Conservation (phyloP, 1,139 yeast genomes). For the Diutina pseudorugosa region DNA sequence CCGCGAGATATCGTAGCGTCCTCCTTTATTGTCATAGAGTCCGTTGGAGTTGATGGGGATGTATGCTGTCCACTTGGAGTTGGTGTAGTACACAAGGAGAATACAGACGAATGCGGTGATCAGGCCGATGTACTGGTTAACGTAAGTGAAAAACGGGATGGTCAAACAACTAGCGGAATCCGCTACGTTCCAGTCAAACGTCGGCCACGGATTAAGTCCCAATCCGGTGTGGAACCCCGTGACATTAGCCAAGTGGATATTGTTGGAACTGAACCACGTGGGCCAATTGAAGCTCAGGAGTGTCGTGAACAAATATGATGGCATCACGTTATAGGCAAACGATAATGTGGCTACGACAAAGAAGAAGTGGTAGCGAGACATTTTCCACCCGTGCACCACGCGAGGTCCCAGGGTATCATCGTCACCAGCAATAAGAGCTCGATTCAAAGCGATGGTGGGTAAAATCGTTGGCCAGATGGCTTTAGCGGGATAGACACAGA, state of each 20-base stretch:
- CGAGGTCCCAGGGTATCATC: slow-evolving; percentile 9
- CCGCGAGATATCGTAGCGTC: slow-evolving; percentile 20
- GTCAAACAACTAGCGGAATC: slow-evolving; percentile 23
- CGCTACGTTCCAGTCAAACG: slow-evolving; percentile 31
- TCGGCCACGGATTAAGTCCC: slow-evolving; percentile 32
- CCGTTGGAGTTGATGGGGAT: slow-evolving; percentile 28
- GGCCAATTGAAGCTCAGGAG: slow-evolving; percentile 36
- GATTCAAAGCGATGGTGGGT: slow-evolving; percentile 28
- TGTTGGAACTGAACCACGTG: slow-evolving; percentile 30
- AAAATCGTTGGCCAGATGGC: slow-evolving; percentile 36
- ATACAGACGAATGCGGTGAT: slow-evolving; percentile 22
- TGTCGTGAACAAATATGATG: slow-evolving; percentile 28
- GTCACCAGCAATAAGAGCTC: slow-evolving; percentile 17
- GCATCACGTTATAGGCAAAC: slow-evolving; percentile 32
- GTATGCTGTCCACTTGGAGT: slow-evolving; percentile 28
- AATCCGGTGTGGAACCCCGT: slow-evolving; percentile 27
- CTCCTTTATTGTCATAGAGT: slow-evolving; percentile 23
- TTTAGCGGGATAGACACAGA: slow-evolving; percentile 30
- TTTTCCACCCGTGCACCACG: slow-evolving; percentile 27
- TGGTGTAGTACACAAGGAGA: slow-evolving; percentile 21
- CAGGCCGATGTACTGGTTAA: slow-evolving; percentile 24
- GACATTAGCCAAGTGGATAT: slow-evolving; percentile 27
- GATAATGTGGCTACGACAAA: slow-evolving; percentile 20
- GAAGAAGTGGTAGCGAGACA: slow-evolving; percentile 29
- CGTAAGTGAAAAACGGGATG: slow-evolving; percentile 21